phyloP scores from a whole-genome alignment of 306 rosid genomes.

The Erythrophleum fordii region DNA sequence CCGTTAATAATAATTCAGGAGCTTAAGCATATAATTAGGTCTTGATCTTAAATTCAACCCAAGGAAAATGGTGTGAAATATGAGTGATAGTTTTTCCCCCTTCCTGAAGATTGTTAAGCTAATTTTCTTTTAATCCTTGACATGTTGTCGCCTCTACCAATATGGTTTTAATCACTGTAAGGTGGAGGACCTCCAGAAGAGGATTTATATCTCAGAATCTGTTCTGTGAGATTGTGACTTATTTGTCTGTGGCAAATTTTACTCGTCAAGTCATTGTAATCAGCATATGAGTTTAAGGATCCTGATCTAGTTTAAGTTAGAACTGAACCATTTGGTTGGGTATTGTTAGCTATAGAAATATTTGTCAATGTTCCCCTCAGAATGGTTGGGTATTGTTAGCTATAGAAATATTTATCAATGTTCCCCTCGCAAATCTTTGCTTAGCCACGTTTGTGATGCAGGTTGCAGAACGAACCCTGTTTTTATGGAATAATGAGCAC shows the following conservation, averaged over 20 bases:
- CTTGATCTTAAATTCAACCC: constrained; percentile 1
- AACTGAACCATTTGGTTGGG: constrained; percentile 1
- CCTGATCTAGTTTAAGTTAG: constrained; percentile 6
- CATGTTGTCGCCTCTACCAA: neutral
- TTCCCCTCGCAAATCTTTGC: constrained; percentile 33
- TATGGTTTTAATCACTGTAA: constrained; percentile 1
- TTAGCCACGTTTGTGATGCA: constrained; percentile 49
- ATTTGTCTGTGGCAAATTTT: neutral
- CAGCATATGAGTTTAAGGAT: neutral
- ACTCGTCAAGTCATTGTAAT: constrained; percentile 1
- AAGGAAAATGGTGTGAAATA: constrained; percentile 16
- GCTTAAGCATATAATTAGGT: constrained; percentile 5
- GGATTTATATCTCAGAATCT: neutral
- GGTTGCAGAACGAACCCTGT: constrained; percentile 97
- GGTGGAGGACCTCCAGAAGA: constrained; percentile 12
- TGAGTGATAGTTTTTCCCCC: constrained; percentile 12
- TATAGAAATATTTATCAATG: neutral
- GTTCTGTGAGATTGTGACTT: neutral
- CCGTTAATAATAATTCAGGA: constrained; percentile 15
- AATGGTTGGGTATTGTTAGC: neutral
- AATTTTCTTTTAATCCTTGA: constrained; percentile 11
- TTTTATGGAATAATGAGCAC: constrained; percentile 96
- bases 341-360: neutral
- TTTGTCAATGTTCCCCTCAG: neutral
- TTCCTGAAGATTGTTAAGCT: constrained; percentile 19